Evolutionary conservation across 2,329 filamentous ascomycete species (phyloP), one percentile per base, ranked within the genome.

Genomic region (Phaeosphaeria sp.): DNA sequence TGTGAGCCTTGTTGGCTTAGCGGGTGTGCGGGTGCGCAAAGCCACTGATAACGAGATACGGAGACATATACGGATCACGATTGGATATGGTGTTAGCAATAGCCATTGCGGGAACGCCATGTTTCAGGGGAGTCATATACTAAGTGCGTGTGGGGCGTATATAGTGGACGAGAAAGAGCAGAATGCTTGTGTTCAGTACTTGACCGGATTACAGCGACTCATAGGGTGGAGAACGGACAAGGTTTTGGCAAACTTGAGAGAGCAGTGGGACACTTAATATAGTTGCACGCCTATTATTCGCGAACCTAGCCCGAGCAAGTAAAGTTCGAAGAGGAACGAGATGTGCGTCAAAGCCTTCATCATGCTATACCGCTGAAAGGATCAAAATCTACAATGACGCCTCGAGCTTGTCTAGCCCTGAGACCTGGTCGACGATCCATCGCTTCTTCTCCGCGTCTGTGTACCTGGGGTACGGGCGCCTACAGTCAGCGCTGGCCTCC

Each of bases 381-480:
- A 13, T 36, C 30, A 13, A 36, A 3, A n/a, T 33, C 21, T 57
- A 66, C 46, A 74, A 46, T 13, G 64, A 68, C 33, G 61, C 59
- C 50, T 77, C 75, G 22, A 75, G 65, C 44, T 67, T 57, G 53
- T 76, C 73, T 17, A 77, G 53, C 0, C 65, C 68, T 2, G 66
- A 70, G 6, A 77, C 74, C 54, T 76, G 73, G 33, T 71, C 69
- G 45, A 76, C 51, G 25, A 83, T 78, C 80, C 80, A 82, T 20
- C 71, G 66, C 64, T 80, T 79, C 75, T 82, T 83, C 70, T 80
- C 78, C 39, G 68, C 69, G 57, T 80, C 78, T 1, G 69, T 59
- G 61, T 80, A 87, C 61, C 77, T 73, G 0, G 85, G 85, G 61
- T 85, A 86, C 17, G 85, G 84, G 50, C 82, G 74, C 46, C 85